A percentile compares a stretch with the other conserved stretches of the same genome.
These are phyloP conservation scores for Coemansia asiatica DNA, from an alignment of 192 early-diverging fungal genomes.

Conservation along the genomic window DNA sequence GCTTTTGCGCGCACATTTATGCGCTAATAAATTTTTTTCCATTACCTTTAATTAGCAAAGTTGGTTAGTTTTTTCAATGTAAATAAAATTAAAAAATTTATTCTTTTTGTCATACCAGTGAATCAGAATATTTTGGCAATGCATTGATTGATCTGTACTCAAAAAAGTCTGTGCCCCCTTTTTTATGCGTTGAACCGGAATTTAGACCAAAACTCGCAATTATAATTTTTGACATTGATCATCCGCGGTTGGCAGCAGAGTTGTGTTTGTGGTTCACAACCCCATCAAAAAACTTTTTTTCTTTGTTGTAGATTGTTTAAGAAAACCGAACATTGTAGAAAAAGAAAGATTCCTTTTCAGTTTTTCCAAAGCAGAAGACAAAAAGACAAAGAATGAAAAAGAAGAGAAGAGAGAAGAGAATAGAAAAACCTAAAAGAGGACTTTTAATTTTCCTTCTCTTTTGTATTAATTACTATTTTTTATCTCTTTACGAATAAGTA, in stretches of 20 bases:
- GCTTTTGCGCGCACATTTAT: slow-evolving; percentile 14
- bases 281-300: too few species aligned
- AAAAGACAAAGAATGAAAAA: not conserved
- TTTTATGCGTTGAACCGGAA: too few species aligned
- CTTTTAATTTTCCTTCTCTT: not conserved
- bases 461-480: not conserved
- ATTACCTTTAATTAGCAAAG: too few species aligned
- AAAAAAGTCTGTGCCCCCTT: too few species aligned
- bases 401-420: not conserved
- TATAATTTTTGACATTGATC: too few species aligned
- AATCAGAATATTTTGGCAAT: too few species aligned
- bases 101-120: too few species aligned
- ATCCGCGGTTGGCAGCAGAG: too few species aligned
- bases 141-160: too few species aligned
- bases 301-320: not conserved
- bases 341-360: not conserved
- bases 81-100: not conserved
- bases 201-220: too few species aligned
- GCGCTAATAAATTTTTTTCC: not conserved
- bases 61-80: not conserved
- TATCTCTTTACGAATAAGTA: not conserved
- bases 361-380: not conserved
- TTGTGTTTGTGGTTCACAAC: too few species aligned
- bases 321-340: not conserved
- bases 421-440: not conserved